Percentiles rank a stretch among this genome's conserved stretches.
These are phyloP conservation scores for Chloris gayana DNA, from an alignment of 176 grass and related monocot genomes.

Conservation along the genomic window DNA sequence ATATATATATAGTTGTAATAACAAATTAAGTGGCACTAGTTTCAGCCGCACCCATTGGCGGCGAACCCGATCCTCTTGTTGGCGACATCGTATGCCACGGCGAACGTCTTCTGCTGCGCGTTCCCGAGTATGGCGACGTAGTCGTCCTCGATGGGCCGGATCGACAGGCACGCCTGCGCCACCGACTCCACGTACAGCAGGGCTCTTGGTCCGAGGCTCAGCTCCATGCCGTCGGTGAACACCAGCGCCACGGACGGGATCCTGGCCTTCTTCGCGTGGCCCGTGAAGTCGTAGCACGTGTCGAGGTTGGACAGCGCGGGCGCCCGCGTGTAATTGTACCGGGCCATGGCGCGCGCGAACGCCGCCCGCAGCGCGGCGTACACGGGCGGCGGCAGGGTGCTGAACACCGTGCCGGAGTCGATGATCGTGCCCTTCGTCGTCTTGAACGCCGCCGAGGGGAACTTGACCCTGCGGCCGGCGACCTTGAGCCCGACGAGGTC, in stretches of 20 bases:
- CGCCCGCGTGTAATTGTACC: constrained; percentile 40
- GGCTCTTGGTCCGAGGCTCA: constrained; percentile 47
- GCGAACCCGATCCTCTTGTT: constrained; percentile 66
- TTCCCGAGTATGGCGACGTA: constrained; percentile 57
- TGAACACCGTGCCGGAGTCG: constrained; percentile 39
- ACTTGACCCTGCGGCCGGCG: constrained; percentile 32
- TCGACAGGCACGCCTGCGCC: constrained; percentile 66
- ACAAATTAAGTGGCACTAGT: neutral
- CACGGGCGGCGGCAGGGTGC: constrained; percentile 53
- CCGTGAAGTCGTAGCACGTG: constrained; percentile 81
- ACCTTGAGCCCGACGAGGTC: constrained; percentile 54
- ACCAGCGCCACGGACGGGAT: constrained; percentile 62
- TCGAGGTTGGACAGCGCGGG: constrained; percentile 51
- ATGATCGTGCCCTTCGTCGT: constrained; percentile 50
- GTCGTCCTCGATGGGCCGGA: constrained; percentile 41
- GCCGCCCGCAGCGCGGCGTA: constrained; percentile 48
- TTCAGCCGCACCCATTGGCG: constrained; percentile 52
- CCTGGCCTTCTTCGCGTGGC: constrained; percentile 10
- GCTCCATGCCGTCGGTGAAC: constrained; percentile 49
- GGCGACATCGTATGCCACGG: constrained; percentile 66
- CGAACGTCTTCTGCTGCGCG: constrained; percentile 65
- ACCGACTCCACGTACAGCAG: constrained; percentile 47
- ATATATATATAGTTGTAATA: neutral
- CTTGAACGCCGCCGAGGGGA: constrained; percentile 36
- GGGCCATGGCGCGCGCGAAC: constrained; percentile 47